Percentiles rank a stretch among this genome's conserved stretches.
phyloP scores from a whole-genome alignment of 2,329 filamentous ascomycete genomes.

The Fusarium nisikadoi region DNA sequence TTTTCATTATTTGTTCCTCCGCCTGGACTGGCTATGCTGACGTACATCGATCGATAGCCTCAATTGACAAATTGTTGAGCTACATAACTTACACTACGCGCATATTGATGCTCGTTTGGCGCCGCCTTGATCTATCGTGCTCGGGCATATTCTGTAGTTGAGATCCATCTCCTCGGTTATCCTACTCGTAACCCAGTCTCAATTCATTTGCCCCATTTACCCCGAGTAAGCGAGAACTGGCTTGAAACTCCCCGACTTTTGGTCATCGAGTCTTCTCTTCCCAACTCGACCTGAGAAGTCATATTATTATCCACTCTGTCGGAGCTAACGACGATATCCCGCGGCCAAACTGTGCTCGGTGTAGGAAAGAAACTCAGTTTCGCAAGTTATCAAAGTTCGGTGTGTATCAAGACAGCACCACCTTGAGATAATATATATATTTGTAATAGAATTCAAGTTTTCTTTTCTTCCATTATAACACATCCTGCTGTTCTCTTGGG shows the following conservation, averaged over 20 bases:
- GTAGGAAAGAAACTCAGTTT: neutral
- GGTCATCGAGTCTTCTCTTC: neutral
- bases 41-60: neutral
- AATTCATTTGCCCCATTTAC: slow-evolving; percentile 16
- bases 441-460: neutral
- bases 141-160: neutral
- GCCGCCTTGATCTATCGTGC: slow-evolving; percentile 5
- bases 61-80: neutral
- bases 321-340: slow-evolving; percentile 2
- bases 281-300: slow-evolving; percentile 1
- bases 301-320: slow-evolving; percentile 5
- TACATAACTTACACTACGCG: neutral
- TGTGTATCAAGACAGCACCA: neutral
- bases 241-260: slow-evolving; percentile 23
- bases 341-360: neutral
- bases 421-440: neutral
- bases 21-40: neutral
- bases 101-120: neutral
- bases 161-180: slow-evolving; percentile 30
- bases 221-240: slow-evolving; percentile 19
- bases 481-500: neutral
- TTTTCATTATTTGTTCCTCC: neutral
- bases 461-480: neutral
- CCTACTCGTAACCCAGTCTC: slow-evolving; percentile 2
- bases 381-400: neutral